A percentile compares a stretch with the other conserved stretches of the same genome.
phyloP scores from a whole-genome alignment of 2,329 filamentous ascomycete genomes.

The Rhynchosporium agropyri region DNA sequence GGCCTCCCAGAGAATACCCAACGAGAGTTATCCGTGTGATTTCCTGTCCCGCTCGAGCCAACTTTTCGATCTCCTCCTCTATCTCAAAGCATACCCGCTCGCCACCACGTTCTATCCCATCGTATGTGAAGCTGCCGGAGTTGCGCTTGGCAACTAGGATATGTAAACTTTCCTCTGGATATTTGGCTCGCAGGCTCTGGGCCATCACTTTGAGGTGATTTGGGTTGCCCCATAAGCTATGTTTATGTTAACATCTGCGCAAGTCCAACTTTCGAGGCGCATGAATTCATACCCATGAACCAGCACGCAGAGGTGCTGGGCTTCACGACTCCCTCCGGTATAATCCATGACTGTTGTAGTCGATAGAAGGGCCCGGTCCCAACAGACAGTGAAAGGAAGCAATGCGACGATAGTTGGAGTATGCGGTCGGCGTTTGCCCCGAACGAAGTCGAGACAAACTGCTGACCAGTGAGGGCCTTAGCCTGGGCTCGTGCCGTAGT shows the following conservation, averaged over 20 bases:
- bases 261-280: not conserved
- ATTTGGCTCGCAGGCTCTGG: slow-evolving; percentile 62
- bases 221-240: slow-evolving; percentile 78
- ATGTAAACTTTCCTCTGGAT: slow-evolving; percentile 65
- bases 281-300: slow-evolving; percentile 60
- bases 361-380: slow-evolving; percentile 44
- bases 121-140: slow-evolving; percentile 71
- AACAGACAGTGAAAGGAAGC: slow-evolving; percentile 42
- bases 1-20: slow-evolving; percentile 86
- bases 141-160: slow-evolving; percentile 75
- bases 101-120: slow-evolving; percentile 68
- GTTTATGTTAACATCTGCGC: slow-evolving; percentile 16
- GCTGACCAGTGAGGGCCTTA: slow-evolving; percentile 35
- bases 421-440: slow-evolving; percentile 45
- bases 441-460: slow-evolving; percentile 45
- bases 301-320: slow-evolving; percentile 75
- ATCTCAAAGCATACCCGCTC: slow-evolving; percentile 70
- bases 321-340: slow-evolving; percentile 55
- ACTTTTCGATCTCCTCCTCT: slow-evolving; percentile 60
- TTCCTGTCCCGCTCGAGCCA: slow-evolving; percentile 64
- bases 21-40: slow-evolving; percentile 84
- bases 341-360: slow-evolving; percentile 48
- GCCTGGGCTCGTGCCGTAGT: slow-evolving; percentile 1
- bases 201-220: slow-evolving; percentile 70
- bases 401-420: slow-evolving; percentile 37